These are phyloP conservation scores for Quercus variabilis DNA, from an alignment of 306 rosid genomes.

Conservation along the genomic window DNA sequence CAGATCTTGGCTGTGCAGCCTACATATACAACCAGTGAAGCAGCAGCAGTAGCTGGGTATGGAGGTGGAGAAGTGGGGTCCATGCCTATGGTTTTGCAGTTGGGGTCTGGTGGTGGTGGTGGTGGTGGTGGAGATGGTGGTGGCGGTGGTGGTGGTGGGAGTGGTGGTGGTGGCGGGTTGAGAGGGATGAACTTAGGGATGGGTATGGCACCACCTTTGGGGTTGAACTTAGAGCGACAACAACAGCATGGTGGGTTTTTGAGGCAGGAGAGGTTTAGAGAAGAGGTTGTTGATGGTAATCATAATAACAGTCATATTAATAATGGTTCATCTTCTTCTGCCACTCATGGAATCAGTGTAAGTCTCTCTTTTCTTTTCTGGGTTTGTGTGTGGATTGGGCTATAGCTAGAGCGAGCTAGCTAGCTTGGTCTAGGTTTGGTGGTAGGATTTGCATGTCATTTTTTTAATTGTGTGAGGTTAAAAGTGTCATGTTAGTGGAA, in stretches of 20 bases:
- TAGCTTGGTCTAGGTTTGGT: background rate
- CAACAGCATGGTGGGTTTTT: conserved; percentile 33
- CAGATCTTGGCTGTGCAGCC: conserved; percentile 77
- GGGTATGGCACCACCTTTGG: conserved; percentile 62
- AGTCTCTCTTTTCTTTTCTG: conserved; percentile 14
- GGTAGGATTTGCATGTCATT: background rate
- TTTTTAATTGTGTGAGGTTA: background rate
- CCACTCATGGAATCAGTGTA: conserved; percentile 48
- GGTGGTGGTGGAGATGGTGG: conserved; percentile 15
- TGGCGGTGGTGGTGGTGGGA: background rate
- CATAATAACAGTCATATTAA: conserved; percentile 15
- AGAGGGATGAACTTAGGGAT: conserved; percentile 44
- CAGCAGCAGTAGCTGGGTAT: conserved; percentile 19
- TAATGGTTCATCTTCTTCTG: conserved; percentile 35
- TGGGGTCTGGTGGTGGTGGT: conserved; percentile 42
- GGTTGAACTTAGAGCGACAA: conserved; percentile 71
- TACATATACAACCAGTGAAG: conserved; percentile 22
- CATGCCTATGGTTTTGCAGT: conserved; percentile 54
- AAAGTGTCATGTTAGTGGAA: background rate
- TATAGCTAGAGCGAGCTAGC: background rate
- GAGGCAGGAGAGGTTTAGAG: conserved; percentile 46
- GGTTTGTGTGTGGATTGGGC: background rate
- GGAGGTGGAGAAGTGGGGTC: conserved; percentile 43
- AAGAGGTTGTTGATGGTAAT: conserved; percentile 25
- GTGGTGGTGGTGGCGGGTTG: conserved; percentile 19